Evolutionary conservation across 139 green algal genomes (phyloP).

Genomic region (Chlamydomonas sphaeroides): DNA sequence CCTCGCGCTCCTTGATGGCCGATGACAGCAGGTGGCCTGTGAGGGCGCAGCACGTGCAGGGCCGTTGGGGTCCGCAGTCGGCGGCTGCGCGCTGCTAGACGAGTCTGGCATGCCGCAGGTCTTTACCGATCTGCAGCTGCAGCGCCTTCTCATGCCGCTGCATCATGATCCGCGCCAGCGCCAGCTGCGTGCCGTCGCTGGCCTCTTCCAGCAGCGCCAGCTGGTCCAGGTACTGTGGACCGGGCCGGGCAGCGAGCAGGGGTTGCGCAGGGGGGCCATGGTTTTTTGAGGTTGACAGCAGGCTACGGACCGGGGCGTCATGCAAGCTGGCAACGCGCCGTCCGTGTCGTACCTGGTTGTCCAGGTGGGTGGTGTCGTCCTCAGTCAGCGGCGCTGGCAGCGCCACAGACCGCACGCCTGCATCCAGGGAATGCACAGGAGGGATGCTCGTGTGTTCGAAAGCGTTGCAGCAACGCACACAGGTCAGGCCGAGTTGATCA

Average conservation of each 20-base stretch:
- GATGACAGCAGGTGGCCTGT: constrained; percentile 44
- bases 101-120: no score
- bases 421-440: no score
- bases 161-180: constrained; percentile 43
- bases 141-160: constrained; percentile 43
- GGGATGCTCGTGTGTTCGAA: no score
- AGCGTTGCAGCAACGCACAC: no score
- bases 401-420: constrained; percentile 41
- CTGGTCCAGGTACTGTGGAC: constrained; percentile 42
- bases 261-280: no score
- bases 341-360: constrained; percentile 34
- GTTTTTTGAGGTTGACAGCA: no score
- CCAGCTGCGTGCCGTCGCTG: constrained; percentile 31
- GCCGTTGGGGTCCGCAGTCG: no score
- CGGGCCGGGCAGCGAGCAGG: no score
- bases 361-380: constrained; percentile 47
- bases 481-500: no score
- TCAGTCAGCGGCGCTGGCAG: constrained; percentile 46
- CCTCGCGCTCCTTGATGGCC: constrained; percentile 61
- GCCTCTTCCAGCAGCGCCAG: constrained; percentile 50
- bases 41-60: neutral
- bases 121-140: constrained; percentile 47
- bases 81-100: no score
- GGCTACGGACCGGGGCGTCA: no score
- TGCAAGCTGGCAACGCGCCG: no score